Evolutionary conservation across 148 eudicot genomes (phyloP), one percentile per base, ranked within the genome.

Genomic region (Rhododendron vialii): DNA sequence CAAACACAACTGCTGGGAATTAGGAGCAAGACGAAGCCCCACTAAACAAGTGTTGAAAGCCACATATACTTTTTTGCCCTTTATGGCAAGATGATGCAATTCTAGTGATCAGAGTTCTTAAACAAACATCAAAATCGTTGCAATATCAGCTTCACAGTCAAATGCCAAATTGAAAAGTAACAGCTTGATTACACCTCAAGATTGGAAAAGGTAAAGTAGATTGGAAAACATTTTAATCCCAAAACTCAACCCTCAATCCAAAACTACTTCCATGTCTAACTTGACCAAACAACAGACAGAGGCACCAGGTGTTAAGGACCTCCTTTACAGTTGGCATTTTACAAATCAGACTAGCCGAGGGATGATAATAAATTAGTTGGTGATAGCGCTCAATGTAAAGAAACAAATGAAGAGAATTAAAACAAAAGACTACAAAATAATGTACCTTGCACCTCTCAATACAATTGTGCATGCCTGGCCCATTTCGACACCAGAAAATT

Each of bases 381-480:
- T 15, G 36, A 81, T 13, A 33, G 83, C 3, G 5, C 36, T n/a
- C 50, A 82, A 61, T 45, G 50, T 36, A 47, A 84, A 43, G 18
- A 74, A 76, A 47, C 50, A 47, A 47, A 47, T 47, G 1, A 41
- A 59, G 82, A 63, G 71, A 38, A 41, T 48, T 18, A 67, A 11
- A 14, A 33, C 13, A 47, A 15, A 65, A 74, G 76, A 67, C 33
- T 7, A 47, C 30, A 22, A 57, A 69, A 38, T 85, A 65, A 45
- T 28, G 65, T 90, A 97, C 99, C 99, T 97, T 86, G 98, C 99
- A n/a, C 99, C 99, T 91, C 99, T 92, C 89, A 97, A 82, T 30
- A 97, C 99, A 76, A 97, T 93, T 12, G 99, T 97, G 90, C 99
- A 97, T 50, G 99, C 99, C 90, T 97, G 99, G 28, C 99, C 99